These are phyloP conservation scores for Blepharisma stoltei DNA, from an alignment of 73 alveolate species.

Conservation along the genomic window DNA sequence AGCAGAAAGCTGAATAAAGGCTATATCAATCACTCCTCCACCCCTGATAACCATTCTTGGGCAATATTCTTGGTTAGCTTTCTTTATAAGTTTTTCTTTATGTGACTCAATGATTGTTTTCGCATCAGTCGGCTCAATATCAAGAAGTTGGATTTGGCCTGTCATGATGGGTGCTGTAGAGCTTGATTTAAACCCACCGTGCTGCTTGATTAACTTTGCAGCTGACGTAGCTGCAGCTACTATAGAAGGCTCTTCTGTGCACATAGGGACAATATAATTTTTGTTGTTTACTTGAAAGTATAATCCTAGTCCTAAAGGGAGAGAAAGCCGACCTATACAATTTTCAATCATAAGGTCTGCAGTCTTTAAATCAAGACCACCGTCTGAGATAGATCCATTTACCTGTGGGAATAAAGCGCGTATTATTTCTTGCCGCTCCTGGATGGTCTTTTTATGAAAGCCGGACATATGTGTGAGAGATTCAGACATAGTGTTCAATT, in stretches of 20 bases:
- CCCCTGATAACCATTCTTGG: conserved; percentile 94
- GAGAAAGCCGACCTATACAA: conserved; percentile 86
- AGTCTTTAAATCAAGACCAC: conserved; percentile 80
- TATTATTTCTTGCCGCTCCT: background rate
- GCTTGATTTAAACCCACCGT: conserved; percentile 88
- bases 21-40: conserved; percentile 95
- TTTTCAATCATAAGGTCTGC: conserved; percentile 97
- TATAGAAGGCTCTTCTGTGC: conserved; percentile 98
- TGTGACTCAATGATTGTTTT: conserved; percentile 56
- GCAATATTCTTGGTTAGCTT: conserved; percentile 83
- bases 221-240: conserved; percentile 98
- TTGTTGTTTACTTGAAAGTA: conserved; percentile 88
- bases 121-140: conserved; percentile 56
- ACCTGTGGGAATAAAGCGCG: background rate
- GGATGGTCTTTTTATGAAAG: conserved; percentile 25
- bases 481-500: too few relatives aligned
- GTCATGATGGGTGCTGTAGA: conserved; percentile 92
- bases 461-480: background rate
- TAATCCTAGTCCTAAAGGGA: conserved; percentile 94
- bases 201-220: conserved; percentile 85
- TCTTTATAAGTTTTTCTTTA: conserved; percentile 71
- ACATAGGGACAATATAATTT: conserved; percentile 93
- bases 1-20: conserved; percentile 42
- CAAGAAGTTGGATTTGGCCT: conserved; percentile 81
- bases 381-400: conserved; percentile 41